Evolutionary conservation across 129 eudicot genomes (phyloP).

Genomic region (sunflower (Helianthus annuus)): DNA sequence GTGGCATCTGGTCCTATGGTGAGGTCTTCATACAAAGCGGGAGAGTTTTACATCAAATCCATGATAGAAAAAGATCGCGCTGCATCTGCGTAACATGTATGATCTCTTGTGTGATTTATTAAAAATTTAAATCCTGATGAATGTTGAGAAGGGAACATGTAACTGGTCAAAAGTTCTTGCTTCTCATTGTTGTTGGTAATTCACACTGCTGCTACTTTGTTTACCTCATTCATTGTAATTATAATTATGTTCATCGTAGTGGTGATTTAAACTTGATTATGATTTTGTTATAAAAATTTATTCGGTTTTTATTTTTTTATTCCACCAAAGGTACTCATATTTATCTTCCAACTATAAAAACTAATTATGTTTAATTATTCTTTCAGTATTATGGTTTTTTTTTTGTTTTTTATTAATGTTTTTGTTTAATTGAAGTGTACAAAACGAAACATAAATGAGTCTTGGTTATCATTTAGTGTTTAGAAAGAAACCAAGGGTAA

Average conservation of each 20-base stretch:
- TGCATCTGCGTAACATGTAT: conserved; percentile 40
- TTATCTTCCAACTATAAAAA: no score
- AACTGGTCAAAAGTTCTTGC: conserved; percentile 17
- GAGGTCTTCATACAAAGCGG: conserved; percentile 94
- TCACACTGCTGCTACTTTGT: conserved; percentile 6
- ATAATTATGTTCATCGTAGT: conserved; percentile 14
- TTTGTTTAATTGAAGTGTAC: no score
- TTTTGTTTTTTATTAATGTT: no score
- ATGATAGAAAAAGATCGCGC: conserved; percentile 96
- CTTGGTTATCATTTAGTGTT: no score
- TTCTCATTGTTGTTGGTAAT: conserved; percentile 23
- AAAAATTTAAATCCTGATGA: neutral
- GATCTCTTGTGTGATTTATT: conserved; percentile 11
- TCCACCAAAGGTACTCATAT: no score
- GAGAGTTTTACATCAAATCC: conserved; percentile 89
- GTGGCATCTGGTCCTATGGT: conserved; percentile 99
- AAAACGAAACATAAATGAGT: no score
- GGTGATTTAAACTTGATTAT: conserved; percentile 2
- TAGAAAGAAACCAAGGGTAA: no score
- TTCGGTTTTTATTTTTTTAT: no score
- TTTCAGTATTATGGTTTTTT: no score
- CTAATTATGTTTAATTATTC: no score
- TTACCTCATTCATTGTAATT: conserved; percentile 26
- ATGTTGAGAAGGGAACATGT: conserved; percentile 8
- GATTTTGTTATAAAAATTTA: no score